These are phyloP conservation scores for Phialocephala subalpina DNA, from an alignment of 2,329 filamentous ascomycete genomes.

Conservation along the genomic window DNA sequence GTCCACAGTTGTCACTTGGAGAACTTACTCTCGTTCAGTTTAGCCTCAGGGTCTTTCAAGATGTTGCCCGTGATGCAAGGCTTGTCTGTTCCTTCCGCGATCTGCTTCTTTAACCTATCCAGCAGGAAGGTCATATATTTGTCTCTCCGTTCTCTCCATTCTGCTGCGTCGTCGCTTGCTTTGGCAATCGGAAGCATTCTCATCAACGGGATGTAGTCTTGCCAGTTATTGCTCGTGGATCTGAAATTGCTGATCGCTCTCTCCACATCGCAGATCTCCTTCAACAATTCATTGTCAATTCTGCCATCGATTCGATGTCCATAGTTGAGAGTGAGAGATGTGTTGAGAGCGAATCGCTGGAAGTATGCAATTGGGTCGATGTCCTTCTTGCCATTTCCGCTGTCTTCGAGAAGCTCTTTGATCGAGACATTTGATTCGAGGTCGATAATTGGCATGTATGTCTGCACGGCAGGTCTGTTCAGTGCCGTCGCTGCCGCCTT, in stretches of 20 bases:
- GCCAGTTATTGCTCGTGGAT: constrained; percentile 84
- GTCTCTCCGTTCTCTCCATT: constrained; percentile 74
- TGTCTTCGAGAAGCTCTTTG: constrained; percentile 73
- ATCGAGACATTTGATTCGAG: constrained; percentile 77
- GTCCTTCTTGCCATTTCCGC: constrained; percentile 65
- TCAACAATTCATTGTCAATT: constrained; percentile 70
- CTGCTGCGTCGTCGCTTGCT: constrained; percentile 67
- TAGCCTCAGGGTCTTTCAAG: constrained; percentile 65
- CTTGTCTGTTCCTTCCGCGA: constrained; percentile 68
- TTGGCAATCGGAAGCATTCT: constrained; percentile 63
- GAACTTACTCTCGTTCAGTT: constrained; percentile 68
- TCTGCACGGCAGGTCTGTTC: constrained; percentile 77
- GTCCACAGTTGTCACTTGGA: background rate
- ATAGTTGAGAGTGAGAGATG: constrained; percentile 80
- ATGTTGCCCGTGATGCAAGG: constrained; percentile 76
- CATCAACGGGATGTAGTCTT: constrained; percentile 82
- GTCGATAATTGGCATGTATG: constrained; percentile 85
- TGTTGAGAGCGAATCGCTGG: constrained; percentile 79
- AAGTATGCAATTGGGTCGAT: constrained; percentile 78
- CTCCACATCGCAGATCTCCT: constrained; percentile 80
- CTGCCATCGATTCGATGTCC: constrained; percentile 78
- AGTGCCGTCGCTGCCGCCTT: constrained; percentile 83
- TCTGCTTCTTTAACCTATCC: constrained; percentile 65
- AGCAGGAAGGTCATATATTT: constrained; percentile 69
- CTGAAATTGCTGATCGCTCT: constrained; percentile 78